Evolutionary conservation across 208 protist genomes (phyloP).

Genomic region (Porcisia deanei): DNA sequence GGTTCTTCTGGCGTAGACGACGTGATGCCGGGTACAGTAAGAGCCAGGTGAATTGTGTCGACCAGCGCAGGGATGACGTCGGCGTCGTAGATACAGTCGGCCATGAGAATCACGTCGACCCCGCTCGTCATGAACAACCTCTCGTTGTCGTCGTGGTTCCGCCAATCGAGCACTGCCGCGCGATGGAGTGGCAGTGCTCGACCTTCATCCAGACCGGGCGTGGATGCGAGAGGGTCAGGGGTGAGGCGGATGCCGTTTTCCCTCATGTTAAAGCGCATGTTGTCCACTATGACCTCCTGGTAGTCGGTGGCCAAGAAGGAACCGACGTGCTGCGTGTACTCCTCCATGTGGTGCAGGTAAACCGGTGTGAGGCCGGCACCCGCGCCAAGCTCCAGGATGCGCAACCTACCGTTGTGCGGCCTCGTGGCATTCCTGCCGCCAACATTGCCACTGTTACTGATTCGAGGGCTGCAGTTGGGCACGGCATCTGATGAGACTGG

Average conservation of each 20-base stretch:
- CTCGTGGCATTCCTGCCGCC: not conserved
- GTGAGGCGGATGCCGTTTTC: constrained; percentile 37
- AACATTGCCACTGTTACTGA: not conserved
- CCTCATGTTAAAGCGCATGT: constrained; percentile 66
- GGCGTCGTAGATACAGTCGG: constrained; percentile 86
- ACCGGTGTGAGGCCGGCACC: constrained; percentile 73
- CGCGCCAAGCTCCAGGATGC: constrained; percentile 74
- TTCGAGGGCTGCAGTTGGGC: not conserved
- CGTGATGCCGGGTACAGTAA: constrained; percentile 13
- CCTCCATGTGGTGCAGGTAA: constrained; percentile 42
- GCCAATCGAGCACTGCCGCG: constrained; percentile 70
- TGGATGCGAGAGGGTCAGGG: constrained; percentile 23
- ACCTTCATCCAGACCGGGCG: constrained; percentile 32
- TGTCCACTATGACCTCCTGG: constrained; percentile 65
- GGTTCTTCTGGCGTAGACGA: constrained; percentile 1
- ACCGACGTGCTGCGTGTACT: constrained; percentile 43
- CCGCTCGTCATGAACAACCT: constrained; percentile 40
- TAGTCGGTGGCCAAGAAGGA: constrained; percentile 71
- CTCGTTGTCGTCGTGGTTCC: constrained; percentile 36
- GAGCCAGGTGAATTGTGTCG: constrained; percentile 41
- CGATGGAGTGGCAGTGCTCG: constrained; percentile 36
- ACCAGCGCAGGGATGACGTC: constrained; percentile 60
- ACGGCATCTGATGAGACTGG: not conserved
- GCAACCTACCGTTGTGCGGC: constrained; percentile 34
- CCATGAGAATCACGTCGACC: constrained; percentile 66